Conservation (phyloP, 306 rosid genomes). For the Erythrophleum fordii region DNA sequence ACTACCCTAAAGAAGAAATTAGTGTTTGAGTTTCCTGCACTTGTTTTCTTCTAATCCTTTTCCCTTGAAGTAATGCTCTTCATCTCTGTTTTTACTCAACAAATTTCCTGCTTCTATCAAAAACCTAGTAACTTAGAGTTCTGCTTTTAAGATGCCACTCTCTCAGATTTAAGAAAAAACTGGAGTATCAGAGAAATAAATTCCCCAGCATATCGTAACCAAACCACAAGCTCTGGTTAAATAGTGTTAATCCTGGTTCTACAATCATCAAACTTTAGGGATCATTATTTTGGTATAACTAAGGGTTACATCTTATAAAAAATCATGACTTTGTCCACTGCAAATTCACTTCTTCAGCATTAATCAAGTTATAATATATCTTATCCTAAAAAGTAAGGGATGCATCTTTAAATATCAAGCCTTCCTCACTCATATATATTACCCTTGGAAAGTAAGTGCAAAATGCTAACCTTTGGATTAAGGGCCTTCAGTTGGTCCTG, state of each 20-base stretch:
- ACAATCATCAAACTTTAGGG: conserved; percentile 11
- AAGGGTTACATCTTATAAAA: conserved; percentile 25
- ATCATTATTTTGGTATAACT: background rate
- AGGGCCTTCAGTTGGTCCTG: conserved; percentile 88
- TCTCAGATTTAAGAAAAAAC: conserved; percentile 7
- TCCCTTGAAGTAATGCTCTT: background rate
- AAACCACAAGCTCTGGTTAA: background rate
- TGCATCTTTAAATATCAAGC: background rate
- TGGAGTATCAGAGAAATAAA: background rate
- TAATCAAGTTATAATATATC: conserved; percentile 5
- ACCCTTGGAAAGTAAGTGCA: conserved; percentile 3
- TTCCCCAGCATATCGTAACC: conserved; percentile 7
- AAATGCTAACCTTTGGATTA: conserved; percentile 76
- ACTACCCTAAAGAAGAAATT: background rate
- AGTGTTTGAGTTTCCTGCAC: background rate
- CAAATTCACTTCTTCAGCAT: conserved; percentile 22
- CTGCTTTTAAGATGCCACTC: conserved; percentile 18
- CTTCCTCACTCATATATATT: background rate
- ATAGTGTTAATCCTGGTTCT: conserved; percentile 13
- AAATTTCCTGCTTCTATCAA: background rate
- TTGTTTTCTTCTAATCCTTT: background rate
- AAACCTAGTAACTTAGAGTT: background rate
- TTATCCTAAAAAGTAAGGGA: background rate
- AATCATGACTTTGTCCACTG: conserved; percentile 1
- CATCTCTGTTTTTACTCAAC: background rate